These are phyloP conservation scores for Mycena vulgaris DNA, from an alignment of 768 basidiomycete species.

Conservation along the genomic window DNA sequence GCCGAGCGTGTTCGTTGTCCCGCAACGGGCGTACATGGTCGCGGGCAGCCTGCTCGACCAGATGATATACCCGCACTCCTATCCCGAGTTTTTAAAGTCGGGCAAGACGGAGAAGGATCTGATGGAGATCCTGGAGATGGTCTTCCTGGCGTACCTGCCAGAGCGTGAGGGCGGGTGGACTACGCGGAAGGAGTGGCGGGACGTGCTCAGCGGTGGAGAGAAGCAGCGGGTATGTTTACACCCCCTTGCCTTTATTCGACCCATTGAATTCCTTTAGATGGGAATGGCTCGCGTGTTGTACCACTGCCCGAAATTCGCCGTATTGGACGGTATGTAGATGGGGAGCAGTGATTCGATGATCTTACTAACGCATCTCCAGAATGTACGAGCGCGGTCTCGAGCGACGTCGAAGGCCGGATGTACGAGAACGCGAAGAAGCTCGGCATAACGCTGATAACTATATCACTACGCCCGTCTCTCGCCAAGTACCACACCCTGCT, in stretches of 20 bases:
- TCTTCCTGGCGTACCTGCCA: constrained; percentile 88
- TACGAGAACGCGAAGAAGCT: constrained; percentile 93
- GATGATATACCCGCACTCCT: constrained; percentile 93
- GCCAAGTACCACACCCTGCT: constrained; percentile 92
- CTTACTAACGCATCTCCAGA: constrained; percentile 61
- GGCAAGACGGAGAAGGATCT: constrained; percentile 80
- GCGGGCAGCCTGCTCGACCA: constrained; percentile 91
- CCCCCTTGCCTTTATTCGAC: constrained; percentile 14
- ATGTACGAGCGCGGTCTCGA: constrained; percentile 95
- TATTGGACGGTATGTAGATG: constrained; percentile 81
- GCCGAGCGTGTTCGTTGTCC: constrained; percentile 84
- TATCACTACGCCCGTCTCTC: constrained; percentile 73
- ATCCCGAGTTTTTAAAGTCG: constrained; percentile 74
- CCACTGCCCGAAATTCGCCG: constrained; percentile 85
- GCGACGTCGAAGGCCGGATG: constrained; percentile 96
- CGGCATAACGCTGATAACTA: constrained; percentile 88
- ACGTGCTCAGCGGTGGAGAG: constrained; percentile 96
- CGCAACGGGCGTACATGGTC: constrained; percentile 95
- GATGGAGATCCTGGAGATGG: constrained; percentile 83
- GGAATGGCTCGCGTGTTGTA: constrained; percentile 95
- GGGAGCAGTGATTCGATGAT: background rate
- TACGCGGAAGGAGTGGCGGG: constrained; percentile 95
- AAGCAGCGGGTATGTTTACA: constrained; percentile 80
- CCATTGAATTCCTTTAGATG: constrained; percentile 72
- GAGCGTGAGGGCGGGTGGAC: constrained; percentile 91